Conservation (phyloP, 306 rosid genomes). For the Alnus rubra region DNA sequence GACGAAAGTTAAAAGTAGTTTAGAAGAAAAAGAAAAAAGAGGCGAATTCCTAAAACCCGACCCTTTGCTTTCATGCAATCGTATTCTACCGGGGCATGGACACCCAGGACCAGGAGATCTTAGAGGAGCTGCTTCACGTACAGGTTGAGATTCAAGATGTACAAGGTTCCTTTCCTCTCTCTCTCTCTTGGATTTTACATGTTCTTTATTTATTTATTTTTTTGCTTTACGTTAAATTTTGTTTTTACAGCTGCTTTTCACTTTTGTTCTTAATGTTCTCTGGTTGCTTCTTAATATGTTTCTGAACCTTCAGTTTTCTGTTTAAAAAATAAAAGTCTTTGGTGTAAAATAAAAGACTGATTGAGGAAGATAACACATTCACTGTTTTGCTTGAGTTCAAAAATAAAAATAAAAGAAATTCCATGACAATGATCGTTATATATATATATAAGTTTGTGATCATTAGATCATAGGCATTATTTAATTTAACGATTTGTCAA, state of each 20-base stretch:
- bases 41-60: not conserved
- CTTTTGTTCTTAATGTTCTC: not conserved
- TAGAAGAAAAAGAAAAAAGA: too few relatives aligned
- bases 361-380: too few relatives aligned
- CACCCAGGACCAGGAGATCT: constrained; percentile 49
- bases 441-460: too few relatives aligned
- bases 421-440: too few relatives aligned
- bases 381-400: too few relatives aligned
- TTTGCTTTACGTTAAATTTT: too few relatives aligned
- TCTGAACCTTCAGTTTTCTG: not conserved
- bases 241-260: not conserved
- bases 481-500: too few relatives aligned
- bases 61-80: not conserved
- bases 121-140: constrained; percentile 64
- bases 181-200: not conserved
- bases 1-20: too few relatives aligned
- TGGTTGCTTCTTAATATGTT: not conserved
- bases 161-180: constrained; percentile 52
- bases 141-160: constrained; percentile 75
- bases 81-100: constrained; percentile 42
- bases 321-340: not conserved
- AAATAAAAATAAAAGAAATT: too few relatives aligned
- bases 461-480: too few relatives aligned
- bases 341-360: too few relatives aligned
- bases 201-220: not conserved